Conservation (phyloP, 2,329 filamentous ascomycete genomes). For the Xylaria sp. region DNA sequence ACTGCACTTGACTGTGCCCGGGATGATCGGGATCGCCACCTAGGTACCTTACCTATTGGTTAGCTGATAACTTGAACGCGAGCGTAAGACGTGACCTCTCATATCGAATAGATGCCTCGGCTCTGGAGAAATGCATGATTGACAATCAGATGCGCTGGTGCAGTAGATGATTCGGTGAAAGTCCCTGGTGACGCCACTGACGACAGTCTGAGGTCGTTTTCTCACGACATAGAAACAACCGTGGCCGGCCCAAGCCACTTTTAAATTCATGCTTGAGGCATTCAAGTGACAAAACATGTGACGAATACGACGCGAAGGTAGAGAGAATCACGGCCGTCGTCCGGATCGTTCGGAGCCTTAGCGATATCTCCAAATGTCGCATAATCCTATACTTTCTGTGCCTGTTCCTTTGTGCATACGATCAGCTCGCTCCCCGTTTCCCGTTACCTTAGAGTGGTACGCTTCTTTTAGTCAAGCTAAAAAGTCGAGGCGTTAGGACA, state of each 20-base stretch:
- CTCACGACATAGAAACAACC: neutral
- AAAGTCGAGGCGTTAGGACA: neutral
- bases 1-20: conserved; percentile 11
- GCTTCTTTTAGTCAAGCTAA: neutral
- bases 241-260: neutral
- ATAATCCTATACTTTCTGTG: neutral
- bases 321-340: neutral
- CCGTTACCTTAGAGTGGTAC: neutral
- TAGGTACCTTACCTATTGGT: conserved; percentile 16
- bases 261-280: neutral
- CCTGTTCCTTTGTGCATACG: neutral
- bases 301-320: neutral
- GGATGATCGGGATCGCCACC: conserved; percentile 15
- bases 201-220: neutral
- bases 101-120: neutral
- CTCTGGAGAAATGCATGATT: conserved; percentile 4
- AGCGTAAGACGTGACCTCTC: conserved; percentile 11
- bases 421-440: neutral
- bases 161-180: conserved; percentile 4
- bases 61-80: conserved; percentile 18
- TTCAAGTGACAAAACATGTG: neutral
- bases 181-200: neutral
- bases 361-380: neutral
- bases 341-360: neutral
- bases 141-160: conserved; percentile 3